Base-by-base conservation (phyloP, 306 rosid genomes). In the Styphnolobium japonicum region DNA sequence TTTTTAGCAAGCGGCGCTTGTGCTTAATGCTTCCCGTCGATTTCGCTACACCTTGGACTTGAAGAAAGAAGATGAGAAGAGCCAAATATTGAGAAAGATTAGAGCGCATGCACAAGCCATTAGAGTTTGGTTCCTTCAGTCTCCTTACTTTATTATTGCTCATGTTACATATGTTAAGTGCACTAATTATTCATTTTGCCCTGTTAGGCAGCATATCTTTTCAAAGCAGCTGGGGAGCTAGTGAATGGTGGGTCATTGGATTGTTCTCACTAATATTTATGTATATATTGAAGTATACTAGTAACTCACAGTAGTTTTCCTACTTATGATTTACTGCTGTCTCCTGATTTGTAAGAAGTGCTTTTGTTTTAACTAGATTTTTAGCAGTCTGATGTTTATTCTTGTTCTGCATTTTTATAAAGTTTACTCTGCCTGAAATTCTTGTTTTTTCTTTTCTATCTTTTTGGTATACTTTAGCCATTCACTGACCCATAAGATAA, bases 41-140 rank as follows among this genome's bases (percentile, higher is more conserved):
- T 94, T 94, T 82, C 98, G 98, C 10, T 94, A 94, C 87, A 94
- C 98, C 52, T 77, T 94, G 85, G 98, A 94, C 90, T 82, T 94
- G 88, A 94, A 92, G 85, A 94, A 80, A 84, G 94, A 94, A 80
- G 97, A 89, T 61, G 98, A 94, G 71, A 89, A 69, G 83, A 83
- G 66, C 80, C 85, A 85, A 78, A 81, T 73, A 18, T 22, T 92
- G 40, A 84, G 91, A 81, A 89, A 89, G 86, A 80, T 92, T 75
- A 87, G 91, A 89, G 94, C 88, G 19, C 94, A 94, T 86, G 88
- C 86, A 4, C 93, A 91, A 67, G 96, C 87, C 70, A 87, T 94
- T 82, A 86, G 93, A 58, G 98, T 94, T 48, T 46, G 67, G 70
- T 77, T 70, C 52, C 80, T 29, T 53, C 36, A 53, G 68, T 57